Percentiles rank a stretch among this genome's conserved stretches.
These are phyloP conservation scores for Fraxinus greggii DNA, from an alignment of 305 asterid species.

Conservation along the genomic window DNA sequence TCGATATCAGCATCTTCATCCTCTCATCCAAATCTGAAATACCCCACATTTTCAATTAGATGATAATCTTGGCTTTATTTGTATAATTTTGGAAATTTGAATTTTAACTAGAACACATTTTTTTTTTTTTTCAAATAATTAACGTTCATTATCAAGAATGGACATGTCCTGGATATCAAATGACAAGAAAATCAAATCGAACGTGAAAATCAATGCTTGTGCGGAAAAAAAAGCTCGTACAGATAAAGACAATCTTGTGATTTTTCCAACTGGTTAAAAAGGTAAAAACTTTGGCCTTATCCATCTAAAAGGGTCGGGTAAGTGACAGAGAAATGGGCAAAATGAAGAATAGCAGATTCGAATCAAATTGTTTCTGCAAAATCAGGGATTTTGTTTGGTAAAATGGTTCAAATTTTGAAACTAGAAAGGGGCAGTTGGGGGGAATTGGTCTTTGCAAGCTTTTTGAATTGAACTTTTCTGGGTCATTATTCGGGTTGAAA, in stretches of 20 bases:
- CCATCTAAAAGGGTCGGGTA: slow-evolving; percentile 9
- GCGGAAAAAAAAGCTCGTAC: neutral
- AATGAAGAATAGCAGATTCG: slow-evolving; percentile 30
- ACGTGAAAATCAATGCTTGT: neutral
- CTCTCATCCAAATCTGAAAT: slow-evolving; percentile 54
- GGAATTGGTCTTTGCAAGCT: slow-evolving; percentile 22
- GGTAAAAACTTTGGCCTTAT: slow-evolving; percentile 12
- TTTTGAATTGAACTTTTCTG: slow-evolving; percentile 24
- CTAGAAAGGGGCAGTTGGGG: neutral
- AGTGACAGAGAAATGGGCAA: slow-evolving; percentile 28
- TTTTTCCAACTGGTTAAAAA: neutral
- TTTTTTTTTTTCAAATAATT: neutral
- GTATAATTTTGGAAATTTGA: slow-evolving; percentile 19
- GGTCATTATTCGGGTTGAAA: slow-evolving; percentile 26
- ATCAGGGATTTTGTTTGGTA: slow-evolving; percentile 10
- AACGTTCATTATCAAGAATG: neutral
- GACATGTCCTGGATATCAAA: neutral
- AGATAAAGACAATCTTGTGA: neutral
- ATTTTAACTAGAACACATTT: neutral
- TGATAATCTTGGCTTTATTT: neutral
- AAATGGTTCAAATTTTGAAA: slow-evolving; percentile 31
- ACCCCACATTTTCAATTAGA: neutral
- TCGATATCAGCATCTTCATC: slow-evolving; percentile 43
- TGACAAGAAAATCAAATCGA: neutral
- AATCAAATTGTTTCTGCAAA: slow-evolving; percentile 40